These are phyloP conservation scores for Fusarium sp. DNA, from an alignment of 2,329 filamentous ascomycete genomes.

Conservation along the genomic window DNA sequence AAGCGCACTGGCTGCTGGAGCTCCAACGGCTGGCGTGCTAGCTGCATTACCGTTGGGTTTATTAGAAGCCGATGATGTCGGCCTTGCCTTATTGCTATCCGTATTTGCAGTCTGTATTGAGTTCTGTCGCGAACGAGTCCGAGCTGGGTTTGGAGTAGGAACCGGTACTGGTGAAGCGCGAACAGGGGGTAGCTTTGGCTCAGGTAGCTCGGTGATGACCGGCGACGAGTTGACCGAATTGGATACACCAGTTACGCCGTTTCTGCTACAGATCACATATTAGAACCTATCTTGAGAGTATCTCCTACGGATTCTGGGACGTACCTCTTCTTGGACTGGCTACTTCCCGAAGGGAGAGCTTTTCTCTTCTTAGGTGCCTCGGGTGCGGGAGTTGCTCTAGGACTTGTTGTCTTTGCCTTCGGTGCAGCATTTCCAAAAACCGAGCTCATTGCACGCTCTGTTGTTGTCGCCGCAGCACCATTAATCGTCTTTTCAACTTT, in stretches of 20 bases:
- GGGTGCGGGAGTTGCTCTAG: slow-evolving; percentile 72
- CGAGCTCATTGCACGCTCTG: slow-evolving; percentile 75
- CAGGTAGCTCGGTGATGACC: slow-evolving; percentile 73
- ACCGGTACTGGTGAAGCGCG: slow-evolving; percentile 69
- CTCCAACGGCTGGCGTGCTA: slow-evolving; percentile 50
- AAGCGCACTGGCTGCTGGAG: slow-evolving; percentile 43
- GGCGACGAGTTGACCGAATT: slow-evolving; percentile 81
- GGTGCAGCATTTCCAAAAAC: slow-evolving; percentile 60
- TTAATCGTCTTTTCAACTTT: slow-evolving; percentile 77
- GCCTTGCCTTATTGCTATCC: slow-evolving; percentile 64
- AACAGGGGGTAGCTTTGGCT: slow-evolving; percentile 59
- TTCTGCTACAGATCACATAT: slow-evolving; percentile 44
- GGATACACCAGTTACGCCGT: slow-evolving; percentile 63
- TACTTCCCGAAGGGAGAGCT: slow-evolving; percentile 70
- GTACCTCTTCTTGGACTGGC: slow-evolving; percentile 83
- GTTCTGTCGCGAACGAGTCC: slow-evolving; percentile 79
- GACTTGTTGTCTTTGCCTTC: slow-evolving; percentile 71
- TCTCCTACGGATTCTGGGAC: slow-evolving; percentile 38
- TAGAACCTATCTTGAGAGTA: slow-evolving; percentile 6
- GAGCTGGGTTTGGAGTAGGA: slow-evolving; percentile 67
- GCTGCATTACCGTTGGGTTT: slow-evolving; percentile 64
- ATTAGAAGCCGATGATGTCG: slow-evolving; percentile 68
- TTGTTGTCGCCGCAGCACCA: slow-evolving; percentile 57
- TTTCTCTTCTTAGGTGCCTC: slow-evolving; percentile 79
- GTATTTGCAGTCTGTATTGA: slow-evolving; percentile 67